Conservation (phyloP, 2,329 filamentous ascomycete genomes). For the Arthrinium puccinioides region DNA sequence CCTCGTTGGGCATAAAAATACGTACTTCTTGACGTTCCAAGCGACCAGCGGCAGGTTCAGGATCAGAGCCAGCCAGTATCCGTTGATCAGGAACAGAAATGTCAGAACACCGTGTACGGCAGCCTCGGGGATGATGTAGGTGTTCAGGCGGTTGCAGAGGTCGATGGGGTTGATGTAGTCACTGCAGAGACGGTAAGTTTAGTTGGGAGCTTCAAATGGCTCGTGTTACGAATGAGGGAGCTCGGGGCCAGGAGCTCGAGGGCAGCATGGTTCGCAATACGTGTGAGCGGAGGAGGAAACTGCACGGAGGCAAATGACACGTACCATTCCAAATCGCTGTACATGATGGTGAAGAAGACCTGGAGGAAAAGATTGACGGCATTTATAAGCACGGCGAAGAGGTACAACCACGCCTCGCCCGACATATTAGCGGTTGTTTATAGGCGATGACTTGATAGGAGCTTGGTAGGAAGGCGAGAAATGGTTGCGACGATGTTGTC, state of each 20-base stretch:
- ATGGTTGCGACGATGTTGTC: not conserved
- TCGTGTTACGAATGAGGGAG: too few relatives aligned
- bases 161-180: conserved; percentile 99
- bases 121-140: conserved; percentile 98
- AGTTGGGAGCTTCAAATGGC: too few relatives aligned
- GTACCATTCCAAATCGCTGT: conserved; percentile 98
- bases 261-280: too few relatives aligned
- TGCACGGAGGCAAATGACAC: conserved; percentile 30
- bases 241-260: not conserved
- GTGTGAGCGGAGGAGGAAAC: too few relatives aligned
- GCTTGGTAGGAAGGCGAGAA: not conserved
- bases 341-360: conserved; percentile 99
- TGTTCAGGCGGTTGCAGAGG: conserved; percentile 99
- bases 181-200: conserved; percentile 43
- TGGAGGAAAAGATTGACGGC: conserved; percentile 99
- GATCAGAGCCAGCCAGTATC: conserved; percentile 91
- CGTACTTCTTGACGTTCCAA: conserved; percentile 98
- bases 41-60: conserved; percentile 87
- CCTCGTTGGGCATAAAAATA: too few relatives aligned
- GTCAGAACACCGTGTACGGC: conserved; percentile 95
- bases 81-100: conserved; percentile 93
- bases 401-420: conserved; percentile 96
- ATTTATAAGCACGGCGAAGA: conserved; percentile 97
- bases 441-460: not conserved
- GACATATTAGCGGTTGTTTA: conserved; percentile 58